Evolutionary conservation across 2,329 filamentous ascomycete species (phyloP).

Genomic region (Fusarium odoratissimum): DNA sequence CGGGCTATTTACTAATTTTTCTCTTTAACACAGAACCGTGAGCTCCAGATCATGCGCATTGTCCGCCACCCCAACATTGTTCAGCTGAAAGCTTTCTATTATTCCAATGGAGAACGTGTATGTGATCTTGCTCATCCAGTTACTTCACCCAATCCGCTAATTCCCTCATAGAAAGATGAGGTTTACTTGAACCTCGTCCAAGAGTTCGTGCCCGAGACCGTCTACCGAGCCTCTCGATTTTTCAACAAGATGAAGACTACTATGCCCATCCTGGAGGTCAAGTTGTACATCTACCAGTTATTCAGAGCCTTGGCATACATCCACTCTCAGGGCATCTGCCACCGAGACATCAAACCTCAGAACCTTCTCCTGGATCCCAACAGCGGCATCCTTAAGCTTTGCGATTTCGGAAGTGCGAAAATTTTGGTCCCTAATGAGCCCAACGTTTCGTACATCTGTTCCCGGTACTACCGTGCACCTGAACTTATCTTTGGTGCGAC

Average conservation of each 20-base stretch:
- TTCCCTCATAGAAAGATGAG: constrained; percentile 82
- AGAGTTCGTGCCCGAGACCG: constrained; percentile 97
- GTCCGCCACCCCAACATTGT: constrained; percentile 99
- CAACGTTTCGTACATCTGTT: constrained; percentile 99
- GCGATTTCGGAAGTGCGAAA: constrained; percentile 98
- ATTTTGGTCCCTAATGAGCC: constrained; percentile 98
- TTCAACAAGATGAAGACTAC: constrained; percentile 99
- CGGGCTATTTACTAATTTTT: constrained; percentile 29
- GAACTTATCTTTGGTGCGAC: constrained; percentile 99
- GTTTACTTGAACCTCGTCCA: constrained; percentile 98
- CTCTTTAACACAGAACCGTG: constrained; percentile 80
- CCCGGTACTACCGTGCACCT: constrained; percentile 96
- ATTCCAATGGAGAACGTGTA: constrained; percentile 98
- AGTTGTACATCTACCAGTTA: constrained; percentile 99
- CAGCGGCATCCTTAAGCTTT: constrained; percentile 94
- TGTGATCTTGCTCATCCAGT: constrained; percentile 41
- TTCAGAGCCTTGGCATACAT: constrained; percentile 99
- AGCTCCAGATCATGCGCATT: constrained; percentile 99
- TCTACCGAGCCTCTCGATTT: constrained; percentile 96
- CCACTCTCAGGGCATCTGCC: constrained; percentile 98
- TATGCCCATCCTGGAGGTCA: constrained; percentile 98
- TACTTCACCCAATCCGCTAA: constrained; percentile 22
- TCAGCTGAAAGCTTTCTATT: constrained; percentile 98
- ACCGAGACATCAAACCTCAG: constrained; percentile 98
- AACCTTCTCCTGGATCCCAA: constrained; percentile 93